phyloP scores from a whole-genome alignment of 768 basidiomycete genomes.

The Lentinula aciculospora region DNA sequence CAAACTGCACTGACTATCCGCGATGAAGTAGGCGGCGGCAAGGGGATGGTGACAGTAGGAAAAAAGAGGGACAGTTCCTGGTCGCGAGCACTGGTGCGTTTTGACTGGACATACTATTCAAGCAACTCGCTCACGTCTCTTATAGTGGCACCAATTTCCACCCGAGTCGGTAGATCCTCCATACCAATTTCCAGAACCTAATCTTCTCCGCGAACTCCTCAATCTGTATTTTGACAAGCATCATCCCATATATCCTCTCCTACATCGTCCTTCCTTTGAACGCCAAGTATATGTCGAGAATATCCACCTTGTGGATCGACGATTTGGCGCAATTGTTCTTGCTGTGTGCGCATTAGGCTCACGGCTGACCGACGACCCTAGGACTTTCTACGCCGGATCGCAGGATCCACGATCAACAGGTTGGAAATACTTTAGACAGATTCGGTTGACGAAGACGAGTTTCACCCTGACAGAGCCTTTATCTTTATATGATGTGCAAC shows the following conservation, averaged over 20 bases:
- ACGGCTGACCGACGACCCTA: slow-evolving; percentile 35
- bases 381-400: slow-evolving; percentile 24
- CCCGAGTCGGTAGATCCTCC: neutral
- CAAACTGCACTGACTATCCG: slow-evolving; percentile 1
- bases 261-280: slow-evolving; percentile 48
- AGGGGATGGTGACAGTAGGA: neutral
- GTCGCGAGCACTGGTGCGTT: neutral
- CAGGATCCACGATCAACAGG: slow-evolving; percentile 32
- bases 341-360: slow-evolving; percentile 44
- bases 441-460: slow-evolving; percentile 29
- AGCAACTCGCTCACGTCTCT: neutral
- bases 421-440: slow-evolving; percentile 37
- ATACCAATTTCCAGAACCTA: slow-evolving; percentile 38
- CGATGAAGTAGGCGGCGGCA: neutral
- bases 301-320: slow-evolving; percentile 28
- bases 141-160: neutral
- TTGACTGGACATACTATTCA: no score
- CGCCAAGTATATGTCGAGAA: slow-evolving; percentile 17
- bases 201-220: slow-evolving; percentile 44
- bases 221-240: slow-evolving; percentile 42
- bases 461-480: slow-evolving; percentile 24
- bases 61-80: neutral
- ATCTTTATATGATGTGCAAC: slow-evolving; percentile 33
- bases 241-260: slow-evolving; percentile 39
- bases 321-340: slow-evolving; percentile 38